phyloP scores from a whole-genome alignment of 116 monocot species.

The Thalassia testudinum region DNA sequence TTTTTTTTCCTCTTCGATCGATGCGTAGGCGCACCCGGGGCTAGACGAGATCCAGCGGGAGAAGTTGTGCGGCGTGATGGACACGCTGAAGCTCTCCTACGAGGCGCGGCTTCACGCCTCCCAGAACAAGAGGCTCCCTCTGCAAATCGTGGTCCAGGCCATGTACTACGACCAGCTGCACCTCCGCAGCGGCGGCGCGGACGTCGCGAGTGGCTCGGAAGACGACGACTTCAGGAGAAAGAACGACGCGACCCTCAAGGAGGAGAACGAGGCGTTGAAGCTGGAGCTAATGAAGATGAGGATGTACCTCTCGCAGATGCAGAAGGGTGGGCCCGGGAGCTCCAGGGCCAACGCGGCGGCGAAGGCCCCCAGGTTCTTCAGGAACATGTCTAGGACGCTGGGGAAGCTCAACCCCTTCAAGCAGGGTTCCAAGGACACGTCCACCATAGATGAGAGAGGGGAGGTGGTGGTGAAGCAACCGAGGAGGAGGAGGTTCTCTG shows the following conservation, averaged over 20 bases:
- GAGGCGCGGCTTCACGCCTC: constrained; percentile 84
- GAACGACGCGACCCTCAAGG: constrained; percentile 28
- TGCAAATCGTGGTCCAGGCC: constrained; percentile 63
- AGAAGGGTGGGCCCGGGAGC: constrained; percentile 17
- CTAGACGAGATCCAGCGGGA: constrained; percentile 81
- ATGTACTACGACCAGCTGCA: constrained; percentile 93
- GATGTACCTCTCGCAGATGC: constrained; percentile 38
- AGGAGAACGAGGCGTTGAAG: constrained; percentile 64
- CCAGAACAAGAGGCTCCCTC: constrained; percentile 87
- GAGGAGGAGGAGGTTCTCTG: constrained; percentile 73
- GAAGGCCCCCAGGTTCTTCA: constrained; percentile 48
- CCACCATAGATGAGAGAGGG: constrained; percentile 11
- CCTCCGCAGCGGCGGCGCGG: constrained; percentile 27
- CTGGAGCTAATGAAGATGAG: constrained; percentile 72
- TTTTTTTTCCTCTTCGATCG: too few species aligned
- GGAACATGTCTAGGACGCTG: constrained; percentile 47
- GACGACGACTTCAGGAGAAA: constrained; percentile 1
- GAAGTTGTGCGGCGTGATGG: constrained; percentile 87
- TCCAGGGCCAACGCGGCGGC: constrained; percentile 4
- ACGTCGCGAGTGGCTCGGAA: background rate
- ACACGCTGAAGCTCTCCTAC: constrained; percentile 74
- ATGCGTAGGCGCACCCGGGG: constrained; percentile 44
- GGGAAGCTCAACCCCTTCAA: constrained; percentile 77
- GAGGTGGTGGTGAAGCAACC: constrained; percentile 19
- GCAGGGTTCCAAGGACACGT: constrained; percentile 69